Base-by-base conservation (phyloP, 768 basidiomycete species). In the Holtermanniella nyarrowii region DNA sequence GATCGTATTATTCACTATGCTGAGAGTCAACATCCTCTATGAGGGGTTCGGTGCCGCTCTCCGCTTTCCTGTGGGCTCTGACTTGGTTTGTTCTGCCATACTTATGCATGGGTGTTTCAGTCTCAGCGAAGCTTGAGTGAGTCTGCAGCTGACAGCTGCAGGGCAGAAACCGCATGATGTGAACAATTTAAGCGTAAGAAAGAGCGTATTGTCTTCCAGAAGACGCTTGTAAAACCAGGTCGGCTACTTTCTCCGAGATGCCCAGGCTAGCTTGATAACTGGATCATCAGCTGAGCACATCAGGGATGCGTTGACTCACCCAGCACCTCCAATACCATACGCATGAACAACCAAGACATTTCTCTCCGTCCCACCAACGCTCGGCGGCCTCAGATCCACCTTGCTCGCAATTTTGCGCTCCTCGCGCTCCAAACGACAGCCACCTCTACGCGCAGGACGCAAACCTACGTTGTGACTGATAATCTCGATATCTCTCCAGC, bases 381-480 rank as follows among this genome's bases (percentile, higher is more conserved):
- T 53, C 53, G 25, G 69, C 56, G 46, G 44, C 25, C 55, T 56
- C 55, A 49, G 49, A 42, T 52, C 39, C 27, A 58, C 56, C 26
- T 24, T 59, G 20, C 53, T 25, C 43, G 26, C 5, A 21, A 55
- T 50, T 57, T 48, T 62, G 53, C 48, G 72, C 52, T 61, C 54
- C 55, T 81, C 78, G 3, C 70, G 61, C 56, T 84, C 82, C 16
- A 84, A 66, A 24, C 83, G 71, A 13, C 79, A 72, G 3, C 82
- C 83, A 2, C 77, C 80, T 23, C 73, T 71, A 25, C 82, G 73
- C 12, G 70, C 76, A 2, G 82, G 82, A 24, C 82, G 73, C 26
- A 82, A 62, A 0, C 80, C 82, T 37, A 81, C 81, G 54, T 79
- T 80, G 65, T 80, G 78, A 5, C 67, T 64, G 18, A 80, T 58